Percentiles rank a stretch among this genome's conserved stretches.
These are phyloP conservation scores for Diaporthe citriasiana DNA, from an alignment of 2,329 filamentous ascomycete species.

Conservation along the genomic window DNA sequence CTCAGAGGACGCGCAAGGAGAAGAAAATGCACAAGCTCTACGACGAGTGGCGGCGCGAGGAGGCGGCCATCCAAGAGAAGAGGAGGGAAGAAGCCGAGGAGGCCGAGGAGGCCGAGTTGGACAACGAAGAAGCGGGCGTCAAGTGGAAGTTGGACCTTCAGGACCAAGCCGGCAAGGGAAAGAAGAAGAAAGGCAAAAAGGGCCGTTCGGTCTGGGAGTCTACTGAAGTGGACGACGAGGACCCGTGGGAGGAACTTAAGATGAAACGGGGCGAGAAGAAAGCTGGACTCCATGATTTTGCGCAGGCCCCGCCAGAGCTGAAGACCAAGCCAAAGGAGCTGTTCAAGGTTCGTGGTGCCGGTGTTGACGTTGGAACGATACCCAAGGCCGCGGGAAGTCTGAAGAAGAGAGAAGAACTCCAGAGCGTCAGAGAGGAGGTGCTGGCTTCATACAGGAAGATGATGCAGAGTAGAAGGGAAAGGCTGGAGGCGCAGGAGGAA, in stretches of 20 bases:
- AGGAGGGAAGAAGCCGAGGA: conserved; percentile 76
- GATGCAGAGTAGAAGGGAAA: conserved; percentile 69
- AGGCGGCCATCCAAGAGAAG: conserved; percentile 72
- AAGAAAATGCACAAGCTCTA: conserved; percentile 85
- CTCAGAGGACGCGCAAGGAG: conserved; percentile 84
- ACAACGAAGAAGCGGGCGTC: conserved; percentile 68
- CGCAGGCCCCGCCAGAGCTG: conserved; percentile 81
- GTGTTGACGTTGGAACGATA: conserved; percentile 77
- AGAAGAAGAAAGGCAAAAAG: conserved; percentile 57
- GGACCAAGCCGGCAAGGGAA: conserved; percentile 57
- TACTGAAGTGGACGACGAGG: conserved; percentile 65
- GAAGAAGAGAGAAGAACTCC: conserved; percentile 79
- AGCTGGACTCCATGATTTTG: conserved; percentile 69
- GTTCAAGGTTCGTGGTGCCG: conserved; percentile 74
- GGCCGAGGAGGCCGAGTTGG: conserved; percentile 74
- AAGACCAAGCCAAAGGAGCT: conserved; percentile 74
- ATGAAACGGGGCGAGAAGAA: conserved; percentile 72
- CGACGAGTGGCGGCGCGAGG: conserved; percentile 81
- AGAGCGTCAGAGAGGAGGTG: conserved; percentile 77
- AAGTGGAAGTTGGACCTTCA: conserved; percentile 63
- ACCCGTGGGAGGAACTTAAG: conserved; percentile 83
- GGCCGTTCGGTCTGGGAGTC: conserved; percentile 58
- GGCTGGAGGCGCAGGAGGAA: background rate
- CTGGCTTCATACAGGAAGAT: conserved; percentile 80
- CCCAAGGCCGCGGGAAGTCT: conserved; percentile 79